Conservation (phyloP, 805 yeast genomes). For the Candida takata region DNA sequence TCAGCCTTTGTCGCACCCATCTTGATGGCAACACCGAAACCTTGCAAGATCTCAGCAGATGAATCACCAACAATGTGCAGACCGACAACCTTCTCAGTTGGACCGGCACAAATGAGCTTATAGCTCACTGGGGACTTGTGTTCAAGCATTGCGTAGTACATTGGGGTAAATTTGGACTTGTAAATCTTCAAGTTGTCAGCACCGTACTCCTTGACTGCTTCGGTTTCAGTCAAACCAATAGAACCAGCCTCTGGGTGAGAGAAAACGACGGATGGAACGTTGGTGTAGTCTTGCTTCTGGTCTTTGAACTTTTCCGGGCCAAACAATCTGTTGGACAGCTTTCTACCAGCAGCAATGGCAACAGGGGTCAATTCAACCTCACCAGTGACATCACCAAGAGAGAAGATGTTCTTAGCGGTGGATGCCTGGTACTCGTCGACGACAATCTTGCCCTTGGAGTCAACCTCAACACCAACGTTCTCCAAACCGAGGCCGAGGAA, state of each 20-base stretch:
- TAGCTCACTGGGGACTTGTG: slow-evolving; percentile 82
- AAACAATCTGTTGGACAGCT: slow-evolving; percentile 82
- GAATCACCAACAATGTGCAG: slow-evolving; percentile 88
- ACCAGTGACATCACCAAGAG: slow-evolving; percentile 94
- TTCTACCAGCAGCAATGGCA: slow-evolving; percentile 98
- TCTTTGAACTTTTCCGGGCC: slow-evolving; percentile 65
- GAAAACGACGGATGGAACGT: slow-evolving; percentile 94
- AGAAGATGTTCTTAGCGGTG: slow-evolving; percentile 58
- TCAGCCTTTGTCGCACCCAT: slow-evolving; percentile 99
- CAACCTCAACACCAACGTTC: slow-evolving; percentile 60
- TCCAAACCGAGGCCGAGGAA: slow-evolving; percentile 69
- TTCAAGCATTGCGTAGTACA: slow-evolving; percentile 84
- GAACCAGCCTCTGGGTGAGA: slow-evolving; percentile 98
- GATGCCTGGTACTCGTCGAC: slow-evolving; percentile 90
- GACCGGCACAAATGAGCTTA: slow-evolving; percentile 71
- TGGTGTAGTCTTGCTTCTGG: slow-evolving; percentile 77
- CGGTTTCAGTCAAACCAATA: slow-evolving; percentile 76
- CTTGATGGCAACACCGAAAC: slow-evolving; percentile 95
- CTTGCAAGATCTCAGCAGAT: slow-evolving; percentile 91
- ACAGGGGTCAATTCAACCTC: slow-evolving; percentile 94
- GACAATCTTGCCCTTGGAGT: slow-evolving; percentile 53
- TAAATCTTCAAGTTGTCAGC: slow-evolving; percentile 73
- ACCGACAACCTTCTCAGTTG: slow-evolving; percentile 91
- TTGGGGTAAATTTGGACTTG: slow-evolving; percentile 76
- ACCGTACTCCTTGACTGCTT: slow-evolving; percentile 76